These are phyloP conservation scores for Lyophyllum decastes DNA, from an alignment of 768 basidiomycete genomes.

Conservation along the genomic window DNA sequence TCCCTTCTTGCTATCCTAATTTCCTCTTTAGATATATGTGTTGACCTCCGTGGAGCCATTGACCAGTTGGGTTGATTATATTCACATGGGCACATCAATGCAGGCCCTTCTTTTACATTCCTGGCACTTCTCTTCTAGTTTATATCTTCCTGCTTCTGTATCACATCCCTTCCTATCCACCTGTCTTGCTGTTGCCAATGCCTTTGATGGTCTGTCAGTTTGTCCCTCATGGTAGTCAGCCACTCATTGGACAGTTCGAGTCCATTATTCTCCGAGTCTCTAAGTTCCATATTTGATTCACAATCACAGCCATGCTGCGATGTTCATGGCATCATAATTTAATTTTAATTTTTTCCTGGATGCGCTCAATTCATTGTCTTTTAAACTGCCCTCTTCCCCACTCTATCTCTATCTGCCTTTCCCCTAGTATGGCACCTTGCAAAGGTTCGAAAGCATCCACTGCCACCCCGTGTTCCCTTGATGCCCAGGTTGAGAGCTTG, in stretches of 20 bases:
- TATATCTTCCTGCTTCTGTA: not conserved
- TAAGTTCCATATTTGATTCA: not conserved
- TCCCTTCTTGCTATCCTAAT: not conserved
- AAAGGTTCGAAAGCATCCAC: not conserved
- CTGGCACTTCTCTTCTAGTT: not conserved
- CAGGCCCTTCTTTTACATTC: not conserved
- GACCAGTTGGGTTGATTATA: not conserved
- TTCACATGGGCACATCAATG: not conserved
- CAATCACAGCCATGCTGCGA: not conserved
- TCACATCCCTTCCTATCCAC: not conserved
- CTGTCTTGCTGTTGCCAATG: not conserved
- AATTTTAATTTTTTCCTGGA: not conserved
- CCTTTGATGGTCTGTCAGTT: not conserved
- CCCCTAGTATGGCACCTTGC: not conserved
- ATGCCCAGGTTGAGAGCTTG: not conserved
- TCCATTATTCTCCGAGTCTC: not conserved
- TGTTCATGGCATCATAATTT: not conserved
- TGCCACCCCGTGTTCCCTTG: not conserved
- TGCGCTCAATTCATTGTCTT: not conserved
- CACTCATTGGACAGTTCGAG: not conserved
- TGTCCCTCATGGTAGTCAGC: not conserved
- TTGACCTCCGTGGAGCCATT: not conserved
- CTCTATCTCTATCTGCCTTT: not conserved
- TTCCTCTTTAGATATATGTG: not conserved
- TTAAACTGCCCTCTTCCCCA: not conserved